Evolutionary conservation across 2,329 filamentous ascomycete species (phyloP), one percentile per base, ranked within the genome.

Genomic region (Cryoendolithus antarcticus): DNA sequence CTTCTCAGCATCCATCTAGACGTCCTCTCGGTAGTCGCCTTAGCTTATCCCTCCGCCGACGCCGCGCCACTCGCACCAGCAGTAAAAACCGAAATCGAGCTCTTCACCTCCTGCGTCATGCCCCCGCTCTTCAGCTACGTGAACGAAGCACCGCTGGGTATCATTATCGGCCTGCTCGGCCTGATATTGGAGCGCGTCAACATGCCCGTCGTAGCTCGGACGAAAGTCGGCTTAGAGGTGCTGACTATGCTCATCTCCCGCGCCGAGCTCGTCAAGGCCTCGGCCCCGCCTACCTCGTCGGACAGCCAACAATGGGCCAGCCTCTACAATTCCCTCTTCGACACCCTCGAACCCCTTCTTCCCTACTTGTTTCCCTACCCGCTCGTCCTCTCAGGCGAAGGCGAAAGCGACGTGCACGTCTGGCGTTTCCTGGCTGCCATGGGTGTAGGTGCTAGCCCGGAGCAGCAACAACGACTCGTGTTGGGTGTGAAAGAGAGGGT

Each of bases 341-440:
- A 91, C 58, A 73, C 75, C 5, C 69, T 96, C 11, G 89, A 96
- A 60, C 84, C 84, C 2, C 79, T 80, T 5, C 72, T 96, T 34
- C 80, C 82, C 9, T 75, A 82, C 51, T 80, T 95, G 46, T 98
- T 98, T 74, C 88, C 89, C 0, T 84, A 82, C 12, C 82, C 82
- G n/a, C 84, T 93, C 54, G 24, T 27, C 24, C 24, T 27, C 7
- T 86, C 85, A 48, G 83, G 84, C 13, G 48, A 46, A 10, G 52
- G 51, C 1, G 48, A 48, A 36, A 86, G 95, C 49, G 91, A 98
- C 55, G 81, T 94, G 55, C 93, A 96, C 56, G 86, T 96, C 30
- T 98, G 91, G 91, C 89, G 96, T 62, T 93, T 96, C 60, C 72
- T 98, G 48, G 91, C 91, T 6, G 86, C 89, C 9, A 86, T 95